Evolutionary conservation across 176 grass and related monocot genomes (phyloP), one percentile per base, ranked within the genome.

Genomic region (Eleusine coracana): DNA sequence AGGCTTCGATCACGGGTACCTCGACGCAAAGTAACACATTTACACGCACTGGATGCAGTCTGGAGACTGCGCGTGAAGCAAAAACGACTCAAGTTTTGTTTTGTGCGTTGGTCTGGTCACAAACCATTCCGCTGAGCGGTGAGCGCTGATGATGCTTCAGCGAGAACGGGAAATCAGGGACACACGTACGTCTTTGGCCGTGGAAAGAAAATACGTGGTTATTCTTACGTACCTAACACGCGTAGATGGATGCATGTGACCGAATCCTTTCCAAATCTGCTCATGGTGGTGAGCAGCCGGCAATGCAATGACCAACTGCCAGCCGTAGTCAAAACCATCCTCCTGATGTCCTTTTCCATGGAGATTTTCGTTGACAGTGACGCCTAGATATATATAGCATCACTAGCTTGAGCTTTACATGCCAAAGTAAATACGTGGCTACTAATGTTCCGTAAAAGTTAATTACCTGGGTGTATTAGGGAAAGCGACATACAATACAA

Each of bases 331-430:
- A 55, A 56, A 25, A 25, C 25, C 25, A 56, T 34, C 29, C 16
- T 21, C 14, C 17, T 11, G 17, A 55, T 37, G 31, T 75, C 72
- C 28, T 75, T 75, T 55, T 56, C 25, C 72, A n/a, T 36, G 37
- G 28, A 20, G 5, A 14, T 74, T 74, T 75, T 56, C 2, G 29
- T 39, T 56, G 50, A 75, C 21, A 75, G 50, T 56, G 73, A 75
- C 34, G 73, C 28, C 71, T 51, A 16, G 51, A 36, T 49, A 71
- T 42, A 1, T 21, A 20, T 56, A 21, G 3, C 15, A 52, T 52
- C 60, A 63, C 10, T 65, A 65, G 62, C 29, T 17, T 23, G 20
- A 9, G 55, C 20, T n/a, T 23, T 0, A 5, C 5, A 10, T 23
- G 55, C 55, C 51, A 55, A 14, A 55, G 6, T 55, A 20, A 51